Base-by-base conservation (phyloP, 1,284 basidiomycete species). In the Moesziomyces globuligerus region DNA sequence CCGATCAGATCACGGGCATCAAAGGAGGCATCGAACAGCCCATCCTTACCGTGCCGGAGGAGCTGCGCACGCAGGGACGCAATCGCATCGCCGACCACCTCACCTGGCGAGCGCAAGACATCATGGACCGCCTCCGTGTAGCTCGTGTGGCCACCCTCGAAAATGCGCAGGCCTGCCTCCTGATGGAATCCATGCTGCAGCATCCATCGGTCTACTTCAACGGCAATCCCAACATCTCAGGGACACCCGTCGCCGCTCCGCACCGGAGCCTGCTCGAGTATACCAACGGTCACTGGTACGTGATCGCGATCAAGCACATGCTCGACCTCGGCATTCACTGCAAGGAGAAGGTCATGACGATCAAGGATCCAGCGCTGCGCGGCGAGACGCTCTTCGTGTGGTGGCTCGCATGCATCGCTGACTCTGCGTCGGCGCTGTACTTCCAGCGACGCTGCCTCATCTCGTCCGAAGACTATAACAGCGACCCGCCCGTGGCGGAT, bases 121-220 rank as follows among this genome's bases (percentile, higher is more conserved):
- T 77, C 8, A 77, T 91, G 49, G 94, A 95, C 84, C 87, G 88
- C 42, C 85, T 91, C 79, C 92, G 92, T 83, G 90, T 92, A 13
- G 91, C 91, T 81, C 87, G 92, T 46, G 84, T 92, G 47, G 87
- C 91, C n/a, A 88, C 87, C 40, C 83, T 89, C 29, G 90, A 94
- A 77, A 91, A 93, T 83, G 89, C 91, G 41, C 74, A 75, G 48
- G 71, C 73, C 0, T 70, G 70, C 37, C 39, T 77, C 25, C 37
- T 79, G 51, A 58, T 75, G 47, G 72, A 76, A 49, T 44, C 72
- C 2, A 43, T 75, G 38, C 67, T 76, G 43, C 29, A 48, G 41
- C 68, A 65, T 56, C 64, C 58, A 13, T 66, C 62, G 4, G 46
- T 61, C 23, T 51, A 62, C 37, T 65, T 52, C 45, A 67, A 62